These are phyloP conservation scores for Grosmannia huntii DNA, from an alignment of 2,329 filamentous ascomycete species.

Conservation along the genomic window DNA sequence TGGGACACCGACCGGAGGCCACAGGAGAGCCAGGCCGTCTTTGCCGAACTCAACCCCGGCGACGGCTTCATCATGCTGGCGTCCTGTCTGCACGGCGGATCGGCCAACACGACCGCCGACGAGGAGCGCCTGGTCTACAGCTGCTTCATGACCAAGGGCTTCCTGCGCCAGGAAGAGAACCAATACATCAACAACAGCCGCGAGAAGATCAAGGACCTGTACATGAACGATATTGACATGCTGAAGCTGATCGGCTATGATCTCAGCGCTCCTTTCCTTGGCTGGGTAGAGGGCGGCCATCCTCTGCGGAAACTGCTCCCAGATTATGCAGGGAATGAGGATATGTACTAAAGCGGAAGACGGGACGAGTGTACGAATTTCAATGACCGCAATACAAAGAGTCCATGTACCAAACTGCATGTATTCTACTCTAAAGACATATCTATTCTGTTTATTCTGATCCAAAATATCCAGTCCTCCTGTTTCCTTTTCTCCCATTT, in stretches of 20 bases:
- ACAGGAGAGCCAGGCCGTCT: constrained; percentile 6
- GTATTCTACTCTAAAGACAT: too few species aligned
- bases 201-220: constrained; percentile 4
- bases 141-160: constrained; percentile 5
- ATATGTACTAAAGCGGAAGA: constrained; percentile 1
- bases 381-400: not conserved
- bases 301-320: constrained; percentile 8
- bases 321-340: constrained; percentile 1
- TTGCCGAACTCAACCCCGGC: constrained; percentile 13
- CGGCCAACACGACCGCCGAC: constrained; percentile 15
- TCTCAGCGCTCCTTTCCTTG: constrained; percentile 10
- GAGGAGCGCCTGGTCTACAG: constrained; percentile 6
- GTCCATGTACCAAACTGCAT: too few species aligned
- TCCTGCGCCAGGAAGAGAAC: constrained; percentile 10
- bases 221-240: constrained; percentile 9
- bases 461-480: too few species aligned
- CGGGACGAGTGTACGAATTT: not conserved
- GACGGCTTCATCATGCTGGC: constrained; percentile 15
- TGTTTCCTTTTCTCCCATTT: too few species aligned
- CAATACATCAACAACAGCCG: constrained; percentile 16
- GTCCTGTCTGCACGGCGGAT: constrained; percentile 15
- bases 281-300: constrained; percentile 11
- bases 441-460: too few species aligned
- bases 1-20: constrained; percentile 16
- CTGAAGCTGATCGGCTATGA: constrained; percentile 16